These are phyloP conservation scores for Claviceps sp. DNA, from an alignment of 2,329 filamentous ascomycete genomes.

Conservation along the genomic window DNA sequence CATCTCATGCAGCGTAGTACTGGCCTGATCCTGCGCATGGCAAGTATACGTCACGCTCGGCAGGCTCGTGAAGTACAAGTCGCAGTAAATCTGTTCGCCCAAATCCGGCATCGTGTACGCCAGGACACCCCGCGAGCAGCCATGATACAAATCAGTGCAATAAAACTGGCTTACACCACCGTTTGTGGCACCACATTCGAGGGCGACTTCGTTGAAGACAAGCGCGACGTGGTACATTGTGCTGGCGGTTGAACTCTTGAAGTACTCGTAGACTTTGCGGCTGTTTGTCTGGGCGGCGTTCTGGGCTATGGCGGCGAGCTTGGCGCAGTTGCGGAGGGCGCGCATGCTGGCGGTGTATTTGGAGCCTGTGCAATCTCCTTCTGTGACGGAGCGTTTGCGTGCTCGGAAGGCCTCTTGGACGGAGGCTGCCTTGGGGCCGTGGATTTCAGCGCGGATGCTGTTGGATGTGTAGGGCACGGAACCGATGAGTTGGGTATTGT, in stretches of 20 bases:
- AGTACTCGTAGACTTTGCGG: constrained; percentile 45
- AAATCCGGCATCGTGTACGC: constrained; percentile 46
- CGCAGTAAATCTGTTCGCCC: constrained; percentile 48
- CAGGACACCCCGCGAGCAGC: constrained; percentile 37
- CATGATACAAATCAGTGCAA: constrained; percentile 43
- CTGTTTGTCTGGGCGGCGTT: constrained; percentile 36
- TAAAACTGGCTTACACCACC: constrained; percentile 36
- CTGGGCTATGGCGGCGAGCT: constrained; percentile 39
- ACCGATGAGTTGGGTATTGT: constrained; percentile 38
- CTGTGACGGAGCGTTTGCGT: constrained; percentile 36
- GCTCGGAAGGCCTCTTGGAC: constrained; percentile 31
- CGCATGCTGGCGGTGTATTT: constrained; percentile 29
- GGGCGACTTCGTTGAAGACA: constrained; percentile 36
- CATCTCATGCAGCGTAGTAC: constrained; percentile 51
- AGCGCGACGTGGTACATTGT: constrained; percentile 36
- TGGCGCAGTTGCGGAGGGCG: constrained; percentile 41
- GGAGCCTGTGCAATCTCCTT: constrained; percentile 40
- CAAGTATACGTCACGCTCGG: constrained; percentile 35
- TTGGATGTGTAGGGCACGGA: constrained; percentile 45
- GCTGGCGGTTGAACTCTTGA: constrained; percentile 39
- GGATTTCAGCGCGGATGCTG: constrained; percentile 40
- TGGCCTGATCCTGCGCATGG: constrained; percentile 52
- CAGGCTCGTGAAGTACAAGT: constrained; percentile 41
- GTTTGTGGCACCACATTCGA: constrained; percentile 38
- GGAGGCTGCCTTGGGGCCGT: constrained; percentile 41